phyloP scores from a whole-genome alignment of 257 asterid species.

The Salvia hispanica region DNA sequence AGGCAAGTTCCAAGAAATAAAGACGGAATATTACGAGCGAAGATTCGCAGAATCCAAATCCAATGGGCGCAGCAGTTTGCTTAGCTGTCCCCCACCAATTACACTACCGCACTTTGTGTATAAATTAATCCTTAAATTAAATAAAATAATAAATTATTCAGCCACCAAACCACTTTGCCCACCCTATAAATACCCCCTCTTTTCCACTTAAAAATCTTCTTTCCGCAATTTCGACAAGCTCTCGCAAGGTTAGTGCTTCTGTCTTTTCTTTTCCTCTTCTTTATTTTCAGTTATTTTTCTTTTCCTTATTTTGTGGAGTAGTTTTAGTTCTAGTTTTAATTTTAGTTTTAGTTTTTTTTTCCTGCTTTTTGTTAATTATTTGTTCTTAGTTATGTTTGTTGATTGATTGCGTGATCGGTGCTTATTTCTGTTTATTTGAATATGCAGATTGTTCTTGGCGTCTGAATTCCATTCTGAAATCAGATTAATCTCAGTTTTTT shows the following conservation, averaged over 20 bases:
- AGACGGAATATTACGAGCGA: conserved; percentile 27
- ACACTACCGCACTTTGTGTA: conserved; percentile 38
- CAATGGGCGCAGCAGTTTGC: conserved; percentile 26
- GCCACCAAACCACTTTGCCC: conserved; percentile 20
- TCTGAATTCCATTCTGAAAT: conserved; percentile 22
- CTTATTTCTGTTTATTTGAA: not conserved
- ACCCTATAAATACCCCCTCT: conserved; percentile 53
- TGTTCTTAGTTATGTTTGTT: not conserved
- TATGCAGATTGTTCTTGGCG: conserved; percentile 34
- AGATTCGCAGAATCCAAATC: conserved; percentile 29
- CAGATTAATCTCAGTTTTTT: conserved; percentile 28
- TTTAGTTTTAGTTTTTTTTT: too few relatives aligned
- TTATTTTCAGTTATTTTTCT: not conserved
- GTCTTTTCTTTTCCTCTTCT: not conserved
- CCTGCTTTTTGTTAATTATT: not conserved
- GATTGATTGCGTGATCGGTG: conserved; percentile 6
- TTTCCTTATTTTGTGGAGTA: not conserved
- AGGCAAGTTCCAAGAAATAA: conserved; percentile 18
- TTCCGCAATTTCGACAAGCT: conserved; percentile 28
- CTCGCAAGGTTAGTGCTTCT: conserved; percentile 37
- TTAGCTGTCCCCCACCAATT: conserved; percentile 44
- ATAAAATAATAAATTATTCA: conserved; percentile 8
- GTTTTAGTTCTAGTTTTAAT: not conserved
- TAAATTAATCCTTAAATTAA: conserved; percentile 18
- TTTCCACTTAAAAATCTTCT: not conserved